Evolutionary conservation across 1,284 basidiomycete species (phyloP).

Genomic region (Tilletia walkeri): DNA sequence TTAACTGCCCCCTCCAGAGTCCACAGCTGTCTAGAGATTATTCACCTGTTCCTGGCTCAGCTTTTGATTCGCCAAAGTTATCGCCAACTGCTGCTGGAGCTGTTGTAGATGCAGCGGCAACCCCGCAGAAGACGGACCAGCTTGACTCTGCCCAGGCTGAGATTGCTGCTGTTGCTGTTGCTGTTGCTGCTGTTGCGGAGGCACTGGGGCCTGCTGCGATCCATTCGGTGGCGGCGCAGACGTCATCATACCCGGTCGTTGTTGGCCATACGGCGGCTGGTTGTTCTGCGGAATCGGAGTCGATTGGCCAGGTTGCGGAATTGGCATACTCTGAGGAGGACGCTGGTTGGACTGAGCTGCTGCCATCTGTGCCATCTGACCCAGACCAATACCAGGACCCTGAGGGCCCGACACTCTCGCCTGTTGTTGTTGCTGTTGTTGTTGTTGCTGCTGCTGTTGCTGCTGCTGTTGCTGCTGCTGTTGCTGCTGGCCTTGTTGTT

Average conservation of each 20-base stretch:
- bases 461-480: slow-evolving; percentile 31
- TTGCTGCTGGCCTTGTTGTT: slow-evolving; percentile 17
- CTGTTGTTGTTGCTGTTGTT: slow-evolving; percentile 29
- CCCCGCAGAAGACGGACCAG: background rate
- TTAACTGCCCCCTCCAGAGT: too few relatives aligned
- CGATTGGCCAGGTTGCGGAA: background rate
- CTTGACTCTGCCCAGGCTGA: background rate
- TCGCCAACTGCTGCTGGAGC: slow-evolving; percentile 44
- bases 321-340: background rate
- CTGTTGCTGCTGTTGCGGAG: background rate
- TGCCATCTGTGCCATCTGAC: slow-evolving; percentile 15
- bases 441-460: slow-evolving; percentile 32
- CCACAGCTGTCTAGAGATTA: background rate
- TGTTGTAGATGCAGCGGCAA: slow-evolving; percentile 46
- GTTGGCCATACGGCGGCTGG: background rate
- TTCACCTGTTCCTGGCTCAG: slow-evolving; percentile 32
- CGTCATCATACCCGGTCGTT: background rate
- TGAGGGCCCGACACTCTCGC: background rate
- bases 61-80: slow-evolving; percentile 38
- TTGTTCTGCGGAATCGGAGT: background rate
- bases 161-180: slow-evolving; percentile 7
- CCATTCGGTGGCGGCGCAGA: background rate
- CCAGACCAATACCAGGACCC: background rate
- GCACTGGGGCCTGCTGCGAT: background rate
- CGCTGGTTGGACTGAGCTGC: slow-evolving; percentile 2